Base-by-base conservation (phyloP, 805 yeast species). In the Candida insectorum region DNA sequence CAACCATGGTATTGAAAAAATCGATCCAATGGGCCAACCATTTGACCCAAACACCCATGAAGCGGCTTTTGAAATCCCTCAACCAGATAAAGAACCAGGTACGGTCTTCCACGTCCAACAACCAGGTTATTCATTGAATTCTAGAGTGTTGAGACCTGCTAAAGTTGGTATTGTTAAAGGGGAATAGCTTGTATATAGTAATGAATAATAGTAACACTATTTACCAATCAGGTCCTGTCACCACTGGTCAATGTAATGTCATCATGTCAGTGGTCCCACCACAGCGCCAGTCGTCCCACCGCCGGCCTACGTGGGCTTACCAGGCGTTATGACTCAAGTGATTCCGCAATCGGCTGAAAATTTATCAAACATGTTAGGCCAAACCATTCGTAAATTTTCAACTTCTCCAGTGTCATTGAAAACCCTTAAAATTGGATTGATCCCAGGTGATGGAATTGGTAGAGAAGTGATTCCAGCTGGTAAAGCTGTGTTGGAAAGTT, bases 371-470 rank as follows among this genome's bases (percentile, higher is more conserved):
- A 32, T 32, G 35, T 26, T 32, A 13, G 18, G 26, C 31, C 22
- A 33, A 20, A 18, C 33, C 12, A 30, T 34, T 30, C 37, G 46
- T 26, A 30, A 37, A 22, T 42, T 42, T 22, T 42, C 46, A 3
- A 33, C 38, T 12, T 30, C 32, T 18, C 37, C 61, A 10, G 37
- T 51, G 8, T 42, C 58, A 16, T 43, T 54, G 41, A 64, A 61
- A 48, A 49, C 53, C 31, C 51, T 66, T 42, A 66, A 63, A 45
- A 66, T 66, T 33, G 82, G 85, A 39, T 73, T 93, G 55, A 89
- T 93, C 49, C 96, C 98, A 33, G 98, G 98, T 58, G 98, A 93
- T 60, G 98, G 98, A 46, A 93, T 93, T 49, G 98, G 98, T 36
- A 79, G 84, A 54, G 98, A 93, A 65, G 98, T 93, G 29, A 89